phyloP scores from a whole-genome alignment of 805 yeast species.

The Ogataea nitratoaversa region DNA sequence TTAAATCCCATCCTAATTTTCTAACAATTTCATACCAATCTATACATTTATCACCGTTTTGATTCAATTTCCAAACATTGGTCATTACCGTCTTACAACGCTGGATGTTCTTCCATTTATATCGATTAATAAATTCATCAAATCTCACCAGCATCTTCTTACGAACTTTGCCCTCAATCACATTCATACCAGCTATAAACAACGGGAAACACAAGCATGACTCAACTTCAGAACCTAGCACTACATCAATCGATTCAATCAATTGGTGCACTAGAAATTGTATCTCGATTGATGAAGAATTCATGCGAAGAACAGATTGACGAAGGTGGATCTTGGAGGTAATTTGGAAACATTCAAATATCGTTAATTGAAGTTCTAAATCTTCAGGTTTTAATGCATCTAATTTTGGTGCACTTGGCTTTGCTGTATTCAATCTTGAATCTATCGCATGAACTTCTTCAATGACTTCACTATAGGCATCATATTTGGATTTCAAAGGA shows the following conservation, averaged over 20 bases:
- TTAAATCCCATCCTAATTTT: constrained; percentile 70
- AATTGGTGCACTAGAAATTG: constrained; percentile 55
- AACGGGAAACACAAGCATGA: constrained; percentile 72
- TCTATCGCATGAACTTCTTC: constrained; percentile 40
- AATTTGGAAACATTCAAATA: constrained; percentile 68
- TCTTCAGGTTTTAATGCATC: constrained; percentile 38
- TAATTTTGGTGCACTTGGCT: constrained; percentile 50
- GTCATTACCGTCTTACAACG: constrained; percentile 42
- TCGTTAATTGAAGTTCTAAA: constrained; percentile 59
- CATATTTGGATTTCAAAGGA: constrained; percentile 22
- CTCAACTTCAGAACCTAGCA: constrained; percentile 64
- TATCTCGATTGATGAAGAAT: constrained; percentile 60
- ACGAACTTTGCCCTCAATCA: constrained; percentile 50
- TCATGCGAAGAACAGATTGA: constrained; percentile 57
- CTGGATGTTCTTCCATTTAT: constrained; percentile 60
- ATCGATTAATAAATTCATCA: constrained; percentile 53
- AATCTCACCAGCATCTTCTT: constrained; percentile 47
- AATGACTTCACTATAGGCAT: constrained; percentile 34
- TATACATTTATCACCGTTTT: constrained; percentile 53
- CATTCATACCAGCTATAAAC: constrained; percentile 72
- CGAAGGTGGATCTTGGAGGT: constrained; percentile 64
- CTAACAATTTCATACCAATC: constrained; percentile 73
- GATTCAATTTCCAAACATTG: constrained; percentile 44
- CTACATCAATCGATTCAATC: constrained; percentile 51
- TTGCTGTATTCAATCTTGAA: constrained; percentile 40